Conservation (phyloP, 2,329 filamentous ascomycete genomes). For the Xylaria hypoxylon region DNA sequence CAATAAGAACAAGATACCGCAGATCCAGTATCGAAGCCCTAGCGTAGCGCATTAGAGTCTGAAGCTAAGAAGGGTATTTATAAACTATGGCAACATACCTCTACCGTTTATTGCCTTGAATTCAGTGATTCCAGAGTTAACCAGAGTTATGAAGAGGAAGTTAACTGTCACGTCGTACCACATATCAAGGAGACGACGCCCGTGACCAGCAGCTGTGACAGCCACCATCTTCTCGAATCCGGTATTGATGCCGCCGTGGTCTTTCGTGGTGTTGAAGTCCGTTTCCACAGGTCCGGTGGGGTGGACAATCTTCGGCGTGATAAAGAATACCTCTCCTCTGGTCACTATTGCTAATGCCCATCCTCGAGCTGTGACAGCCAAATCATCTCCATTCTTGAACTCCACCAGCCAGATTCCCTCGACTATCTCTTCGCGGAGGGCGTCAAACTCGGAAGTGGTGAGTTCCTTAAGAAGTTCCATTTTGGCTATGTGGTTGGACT, state of each 20-base stretch:
- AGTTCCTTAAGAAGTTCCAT: background rate
- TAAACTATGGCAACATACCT: background rate
- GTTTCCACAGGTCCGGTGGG: background rate
- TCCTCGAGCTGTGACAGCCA: background rate
- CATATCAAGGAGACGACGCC: background rate
- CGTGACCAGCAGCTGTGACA: background rate
- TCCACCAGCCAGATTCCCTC: background rate
- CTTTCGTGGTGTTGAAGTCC: background rate
- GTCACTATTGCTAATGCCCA: background rate
- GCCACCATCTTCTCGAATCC: background rate
- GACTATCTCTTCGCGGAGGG: background rate
- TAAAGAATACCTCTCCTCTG: background rate
- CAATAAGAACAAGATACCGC: background rate
- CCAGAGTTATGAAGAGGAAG: background rate
- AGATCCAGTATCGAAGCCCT: slow-evolving; percentile 8
- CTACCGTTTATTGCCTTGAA: background rate
- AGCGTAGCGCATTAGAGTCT: background rate
- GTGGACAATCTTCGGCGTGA: background rate
- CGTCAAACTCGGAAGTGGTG: background rate
- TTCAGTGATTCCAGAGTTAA: background rate
- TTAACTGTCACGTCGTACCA: background rate
- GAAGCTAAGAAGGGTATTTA: background rate
- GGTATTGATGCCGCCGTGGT: too few relatives aligned
- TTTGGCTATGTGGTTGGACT: background rate
- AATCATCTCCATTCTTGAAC: background rate